These are phyloP conservation scores for Ochromonas danica DNA, from an alignment of 108 stramenopile genomes.

Conservation along the genomic window DNA sequence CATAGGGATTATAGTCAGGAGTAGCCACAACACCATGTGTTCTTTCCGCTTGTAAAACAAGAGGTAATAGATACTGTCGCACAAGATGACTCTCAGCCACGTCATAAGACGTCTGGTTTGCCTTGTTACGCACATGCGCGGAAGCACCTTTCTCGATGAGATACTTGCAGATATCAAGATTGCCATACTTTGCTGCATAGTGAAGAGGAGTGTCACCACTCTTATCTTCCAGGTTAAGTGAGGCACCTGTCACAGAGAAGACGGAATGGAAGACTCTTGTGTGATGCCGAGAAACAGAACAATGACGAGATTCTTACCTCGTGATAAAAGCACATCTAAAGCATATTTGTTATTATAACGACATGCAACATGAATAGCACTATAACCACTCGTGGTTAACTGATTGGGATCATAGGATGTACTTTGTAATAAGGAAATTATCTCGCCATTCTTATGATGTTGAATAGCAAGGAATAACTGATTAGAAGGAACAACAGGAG, in stretches of 20 bases:
- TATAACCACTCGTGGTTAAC: neutral
- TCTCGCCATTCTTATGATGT: conserved; percentile 45
- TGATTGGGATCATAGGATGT: neutral
- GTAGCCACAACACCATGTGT: neutral
- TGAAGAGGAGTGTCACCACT: conserved; percentile 53
- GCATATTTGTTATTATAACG: conserved; percentile 24
- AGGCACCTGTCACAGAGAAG: neutral
- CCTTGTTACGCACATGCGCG: neutral
- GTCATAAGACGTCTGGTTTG: conserved; percentile 36
- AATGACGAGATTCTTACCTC: neutral
- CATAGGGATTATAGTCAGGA: neutral
- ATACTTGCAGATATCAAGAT: conserved; percentile 41
- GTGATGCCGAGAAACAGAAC: neutral
- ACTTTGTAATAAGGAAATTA: neutral
- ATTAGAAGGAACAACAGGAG: conserved; percentile 48
- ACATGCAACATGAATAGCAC: conserved; percentile 32
- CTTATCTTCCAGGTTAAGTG: conserved; percentile 31
- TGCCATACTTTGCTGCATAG: conserved; percentile 53
- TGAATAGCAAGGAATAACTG: conserved; percentile 56
- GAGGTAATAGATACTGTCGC: conserved; percentile 36
- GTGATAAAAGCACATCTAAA: neutral
- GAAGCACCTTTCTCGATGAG: neutral
- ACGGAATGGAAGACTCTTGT: neutral
- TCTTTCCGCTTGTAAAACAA: conserved; percentile 8
- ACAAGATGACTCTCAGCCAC: conserved; percentile 39